A percentile compares a stretch with the other conserved stretches of the same genome.
Conservation (phyloP, 2,329 filamentous ascomycete genomes). For the Penicillium fuscoglaucum region DNA sequence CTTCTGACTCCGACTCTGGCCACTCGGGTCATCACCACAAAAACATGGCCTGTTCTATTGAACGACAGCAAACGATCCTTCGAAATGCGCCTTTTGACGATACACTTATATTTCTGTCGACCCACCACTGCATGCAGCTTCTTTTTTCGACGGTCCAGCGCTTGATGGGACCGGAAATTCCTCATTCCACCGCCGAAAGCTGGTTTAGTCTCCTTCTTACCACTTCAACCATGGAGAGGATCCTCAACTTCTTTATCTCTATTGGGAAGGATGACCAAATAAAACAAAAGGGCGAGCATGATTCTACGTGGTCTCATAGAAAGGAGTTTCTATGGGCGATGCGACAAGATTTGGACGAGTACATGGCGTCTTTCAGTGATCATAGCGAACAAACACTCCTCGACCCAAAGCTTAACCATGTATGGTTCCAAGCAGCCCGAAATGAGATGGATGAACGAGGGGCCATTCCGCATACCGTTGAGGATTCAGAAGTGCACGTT, state of each 20-base stretch:
- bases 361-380: slow-evolving; percentile 9
- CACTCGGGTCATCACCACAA: neutral
- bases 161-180: slow-evolving; percentile 30
- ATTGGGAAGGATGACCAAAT: slow-evolving; percentile 21
- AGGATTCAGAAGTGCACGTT: slow-evolving; percentile 20
- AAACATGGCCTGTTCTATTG: slow-evolving; percentile 9
- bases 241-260: slow-evolving; percentile 26
- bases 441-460: slow-evolving; percentile 23
- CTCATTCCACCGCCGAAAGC: slow-evolving; percentile 21
- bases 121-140: slow-evolving; percentile 30
- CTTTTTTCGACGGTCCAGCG: slow-evolving; percentile 27
- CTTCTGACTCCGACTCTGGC: neutral
- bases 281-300: neutral
- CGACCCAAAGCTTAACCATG: slow-evolving; percentile 16
- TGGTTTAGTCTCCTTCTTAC: slow-evolving; percentile 32
- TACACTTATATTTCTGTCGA: slow-evolving; percentile 23
- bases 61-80: slow-evolving; percentile 25
- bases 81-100: slow-evolving; percentile 27
- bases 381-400: neutral
- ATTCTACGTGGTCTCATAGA: slow-evolving; percentile 23
- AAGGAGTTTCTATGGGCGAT: slow-evolving; percentile 30
- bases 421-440: slow-evolving; percentile 30
- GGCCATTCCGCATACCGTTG: slow-evolving; percentile 23
- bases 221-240: slow-evolving; percentile 28
- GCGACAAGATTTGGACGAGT: slow-evolving; percentile 25